Conservation (phyloP, 1,139 yeast genomes). For the Blastobotrys aristatus region DNA sequence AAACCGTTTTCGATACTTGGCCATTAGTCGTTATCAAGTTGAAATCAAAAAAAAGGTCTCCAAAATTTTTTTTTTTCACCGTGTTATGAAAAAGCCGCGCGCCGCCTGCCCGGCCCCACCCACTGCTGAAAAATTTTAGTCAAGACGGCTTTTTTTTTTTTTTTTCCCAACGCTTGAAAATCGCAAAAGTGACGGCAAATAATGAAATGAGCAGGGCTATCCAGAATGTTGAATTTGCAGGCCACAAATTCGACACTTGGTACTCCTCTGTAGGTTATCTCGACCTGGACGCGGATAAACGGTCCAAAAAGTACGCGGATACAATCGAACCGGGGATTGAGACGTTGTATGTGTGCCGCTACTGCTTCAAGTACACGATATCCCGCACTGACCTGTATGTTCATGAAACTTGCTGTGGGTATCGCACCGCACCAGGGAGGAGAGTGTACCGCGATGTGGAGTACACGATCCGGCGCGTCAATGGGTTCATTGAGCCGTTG, state of each 20-base stretch:
- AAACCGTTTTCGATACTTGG: conserved; percentile 72
- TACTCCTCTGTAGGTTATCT: conserved; percentile 81
- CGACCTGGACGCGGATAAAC: conserved; percentile 24
- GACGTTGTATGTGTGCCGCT: conserved; percentile 62
- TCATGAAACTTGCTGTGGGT: conserved; percentile 43
- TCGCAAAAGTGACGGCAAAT: neutral
- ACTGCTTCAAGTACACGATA: conserved; percentile 76
- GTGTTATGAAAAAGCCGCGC: neutral
- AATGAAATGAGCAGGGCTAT: conserved; percentile 45
- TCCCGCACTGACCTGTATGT: conserved; percentile 29
- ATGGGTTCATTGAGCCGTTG: conserved; percentile 46
- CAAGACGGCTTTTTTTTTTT: conserved; percentile 3
- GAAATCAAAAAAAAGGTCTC: neutral
- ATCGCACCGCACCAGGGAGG: conserved; percentile 52
- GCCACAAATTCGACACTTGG: conserved; percentile 68
- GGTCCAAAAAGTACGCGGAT: conserved; percentile 21
- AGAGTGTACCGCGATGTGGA: conserved; percentile 60
- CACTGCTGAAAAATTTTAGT: neutral
- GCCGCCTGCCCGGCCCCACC: too few relatives aligned
- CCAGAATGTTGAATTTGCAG: conserved; percentile 58
- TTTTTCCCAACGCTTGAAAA: neutral
- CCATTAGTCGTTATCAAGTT: conserved; percentile 46
- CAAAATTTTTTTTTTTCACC: neutral
- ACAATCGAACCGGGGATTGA: conserved; percentile 3
- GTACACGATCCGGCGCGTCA: conserved; percentile 56